Percentiles rank a stretch among this genome's conserved stretches.
Evolutionary conservation across 2,329 filamentous ascomycete species (phyloP).

Genomic region (Zarea fungicola): DNA sequence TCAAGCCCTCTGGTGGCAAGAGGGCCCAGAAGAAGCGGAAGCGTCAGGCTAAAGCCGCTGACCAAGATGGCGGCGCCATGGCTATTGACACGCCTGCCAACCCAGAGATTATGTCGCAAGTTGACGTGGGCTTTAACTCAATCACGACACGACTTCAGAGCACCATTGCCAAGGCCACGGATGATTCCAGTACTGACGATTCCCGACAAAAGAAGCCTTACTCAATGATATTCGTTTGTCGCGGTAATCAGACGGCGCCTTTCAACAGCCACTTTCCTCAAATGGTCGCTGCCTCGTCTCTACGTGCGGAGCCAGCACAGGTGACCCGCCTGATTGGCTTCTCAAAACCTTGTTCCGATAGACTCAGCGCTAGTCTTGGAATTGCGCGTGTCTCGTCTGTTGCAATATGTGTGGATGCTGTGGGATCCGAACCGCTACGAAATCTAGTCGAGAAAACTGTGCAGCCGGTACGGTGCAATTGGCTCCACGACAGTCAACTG

Average conservation of each 20-base stretch:
- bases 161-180: neutral
- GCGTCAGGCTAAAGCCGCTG: constrained; percentile 27
- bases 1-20: constrained; percentile 56
- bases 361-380: constrained; percentile 51
- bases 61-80: constrained; percentile 19
- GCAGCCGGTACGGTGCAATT: constrained; percentile 45
- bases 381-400: constrained; percentile 62
- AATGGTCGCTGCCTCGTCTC: constrained; percentile 47
- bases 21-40: constrained; percentile 48
- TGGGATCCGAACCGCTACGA: constrained; percentile 51
- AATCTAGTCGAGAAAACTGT: constrained; percentile 52
- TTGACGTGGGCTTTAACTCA: constrained; percentile 61
- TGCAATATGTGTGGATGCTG: constrained; percentile 51
- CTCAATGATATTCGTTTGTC: constrained; percentile 52
- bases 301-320: constrained; percentile 29
- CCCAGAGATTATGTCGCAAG: constrained; percentile 49
- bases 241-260: constrained; percentile 51
- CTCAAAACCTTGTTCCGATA: constrained; percentile 53
- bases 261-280: constrained; percentile 58
- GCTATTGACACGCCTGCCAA: constrained; percentile 21
- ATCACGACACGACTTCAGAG: constrained; percentile 55
- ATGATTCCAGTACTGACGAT: neutral
- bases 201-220: constrained; percentile 28
- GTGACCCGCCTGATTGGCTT: constrained; percentile 57
- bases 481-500: constrained; percentile 35